Conservation (phyloP, 345 rosid species). For the Conringia planisiliqua region DNA sequence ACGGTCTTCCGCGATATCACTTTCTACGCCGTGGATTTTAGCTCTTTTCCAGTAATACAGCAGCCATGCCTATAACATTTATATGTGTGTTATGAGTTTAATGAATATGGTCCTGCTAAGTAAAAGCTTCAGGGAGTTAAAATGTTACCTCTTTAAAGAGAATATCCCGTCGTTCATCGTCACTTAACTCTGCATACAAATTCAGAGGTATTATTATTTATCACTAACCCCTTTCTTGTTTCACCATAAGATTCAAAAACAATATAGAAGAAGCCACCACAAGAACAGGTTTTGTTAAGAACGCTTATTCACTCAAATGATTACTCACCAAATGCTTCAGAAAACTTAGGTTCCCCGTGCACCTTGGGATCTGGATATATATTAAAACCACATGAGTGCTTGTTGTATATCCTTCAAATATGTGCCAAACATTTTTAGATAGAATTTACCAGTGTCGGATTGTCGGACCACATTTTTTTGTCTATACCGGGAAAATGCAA, state of each 20-base stretch:
- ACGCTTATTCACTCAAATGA: neutral
- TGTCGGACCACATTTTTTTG: slow-evolving; percentile 50
- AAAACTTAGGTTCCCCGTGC: slow-evolving; percentile 61
- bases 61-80: slow-evolving; percentile 65
- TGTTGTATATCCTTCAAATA: slow-evolving; percentile 1
- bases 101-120: neutral
- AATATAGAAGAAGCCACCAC: neutral
- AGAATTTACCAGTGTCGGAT: slow-evolving; percentile 43
- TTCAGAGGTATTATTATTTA: neutral
- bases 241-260: neutral
- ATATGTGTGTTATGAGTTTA: neutral
- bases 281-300: neutral
- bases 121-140: neutral
- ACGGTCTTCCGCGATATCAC: slow-evolving; percentile 72
- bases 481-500: slow-evolving; percentile 57
- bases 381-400: slow-evolving; percentile 6
- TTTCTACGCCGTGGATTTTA: slow-evolving; percentile 63
- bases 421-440: neutral
- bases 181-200: slow-evolving; percentile 62
- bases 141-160: slow-evolving; percentile 74
- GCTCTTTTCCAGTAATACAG: slow-evolving; percentile 85
- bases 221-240: neutral
- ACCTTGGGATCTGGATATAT: slow-evolving; percentile 59
- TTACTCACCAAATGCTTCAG: slow-evolving; percentile 75
- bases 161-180: slow-evolving; percentile 77